phyloP scores from a whole-genome alignment of 345 rosid species.

The Excoecaria cochinchinensis region DNA sequence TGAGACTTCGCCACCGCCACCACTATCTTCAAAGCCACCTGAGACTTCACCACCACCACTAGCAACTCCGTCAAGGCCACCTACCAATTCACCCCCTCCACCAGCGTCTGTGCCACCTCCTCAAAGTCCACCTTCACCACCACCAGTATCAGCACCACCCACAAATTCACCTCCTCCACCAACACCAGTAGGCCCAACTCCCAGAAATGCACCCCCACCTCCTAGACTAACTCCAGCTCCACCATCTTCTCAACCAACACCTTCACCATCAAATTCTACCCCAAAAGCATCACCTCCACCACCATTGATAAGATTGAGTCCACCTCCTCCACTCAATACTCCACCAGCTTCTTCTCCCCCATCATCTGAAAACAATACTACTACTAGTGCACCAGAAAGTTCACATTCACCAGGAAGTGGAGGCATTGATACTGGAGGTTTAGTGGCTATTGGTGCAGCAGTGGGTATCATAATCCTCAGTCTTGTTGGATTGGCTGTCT shows the following conservation, averaged over 20 bases:
- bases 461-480: conserved; percentile 53
- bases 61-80: conserved; percentile 27
- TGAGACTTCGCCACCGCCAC: conserved; percentile 12
- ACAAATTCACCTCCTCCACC: conserved; percentile 25
- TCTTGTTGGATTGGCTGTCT: conserved; percentile 52
- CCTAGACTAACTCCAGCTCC: conserved; percentile 27
- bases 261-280: conserved; percentile 44
- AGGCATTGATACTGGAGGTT: conserved; percentile 41
- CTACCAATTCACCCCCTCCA: conserved; percentile 31
- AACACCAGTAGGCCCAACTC: conserved; percentile 17
- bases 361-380: conserved; percentile 26
- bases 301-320: conserved; percentile 33
- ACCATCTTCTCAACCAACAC: conserved; percentile 29
- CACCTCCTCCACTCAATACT: conserved; percentile 31
- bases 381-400: conserved; percentile 35
- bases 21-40: conserved; percentile 23
- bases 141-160: conserved; percentile 22
- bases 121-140: conserved; percentile 24
- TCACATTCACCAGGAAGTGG: conserved; percentile 26
- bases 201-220: conserved; percentile 35
- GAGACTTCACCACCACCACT: conserved; percentile 8
- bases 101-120: conserved; percentile 23
- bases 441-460: conserved; percentile 52
- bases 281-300: conserved; percentile 37
- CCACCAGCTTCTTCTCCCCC: conserved; percentile 21